Percentiles rank a stretch among this genome's conserved stretches.
phyloP scores from a whole-genome alignment of 1,139 yeast genomes.

The Pichia sp. region DNA sequence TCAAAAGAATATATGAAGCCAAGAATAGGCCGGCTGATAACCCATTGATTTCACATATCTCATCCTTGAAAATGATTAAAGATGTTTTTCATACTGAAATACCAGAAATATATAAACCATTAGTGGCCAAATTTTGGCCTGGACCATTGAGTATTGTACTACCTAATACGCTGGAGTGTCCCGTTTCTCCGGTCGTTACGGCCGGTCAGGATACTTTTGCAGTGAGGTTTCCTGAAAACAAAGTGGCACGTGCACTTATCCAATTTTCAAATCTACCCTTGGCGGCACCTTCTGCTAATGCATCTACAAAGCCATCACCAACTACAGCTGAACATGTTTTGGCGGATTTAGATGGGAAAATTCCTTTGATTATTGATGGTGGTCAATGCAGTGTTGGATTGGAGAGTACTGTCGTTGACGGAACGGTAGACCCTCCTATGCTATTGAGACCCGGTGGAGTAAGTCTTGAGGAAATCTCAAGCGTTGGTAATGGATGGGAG shows the following conservation, averaged over 20 bases:
- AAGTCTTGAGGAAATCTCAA: constrained; percentile 65
- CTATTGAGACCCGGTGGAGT: constrained; percentile 92
- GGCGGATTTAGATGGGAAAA: constrained; percentile 70
- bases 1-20: constrained; percentile 71
- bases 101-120: constrained; percentile 60
- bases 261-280: constrained; percentile 82
- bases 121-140: constrained; percentile 80
- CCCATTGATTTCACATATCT: constrained; percentile 85
- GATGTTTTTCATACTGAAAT: constrained; percentile 45
- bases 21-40: constrained; percentile 94
- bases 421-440: constrained; percentile 79
- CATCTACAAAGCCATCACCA: constrained; percentile 93
- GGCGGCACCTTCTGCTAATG: constrained; percentile 97
- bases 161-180: constrained; percentile 48
- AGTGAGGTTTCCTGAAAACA: constrained; percentile 80
- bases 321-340: constrained; percentile 82
- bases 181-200: constrained; percentile 71
- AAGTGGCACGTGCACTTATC: constrained; percentile 86
- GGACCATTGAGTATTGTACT: constrained; percentile 88
- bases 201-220: constrained; percentile 89
- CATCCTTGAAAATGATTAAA: constrained; percentile 68
- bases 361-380: constrained; percentile 87
- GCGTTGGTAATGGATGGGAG: constrained; percentile 57
- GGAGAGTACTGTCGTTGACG: constrained; percentile 92
- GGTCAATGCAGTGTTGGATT: constrained; percentile 89